Conservation (phyloP, 805 yeast genomes). For the Saturnispora ahearnii region DNA sequence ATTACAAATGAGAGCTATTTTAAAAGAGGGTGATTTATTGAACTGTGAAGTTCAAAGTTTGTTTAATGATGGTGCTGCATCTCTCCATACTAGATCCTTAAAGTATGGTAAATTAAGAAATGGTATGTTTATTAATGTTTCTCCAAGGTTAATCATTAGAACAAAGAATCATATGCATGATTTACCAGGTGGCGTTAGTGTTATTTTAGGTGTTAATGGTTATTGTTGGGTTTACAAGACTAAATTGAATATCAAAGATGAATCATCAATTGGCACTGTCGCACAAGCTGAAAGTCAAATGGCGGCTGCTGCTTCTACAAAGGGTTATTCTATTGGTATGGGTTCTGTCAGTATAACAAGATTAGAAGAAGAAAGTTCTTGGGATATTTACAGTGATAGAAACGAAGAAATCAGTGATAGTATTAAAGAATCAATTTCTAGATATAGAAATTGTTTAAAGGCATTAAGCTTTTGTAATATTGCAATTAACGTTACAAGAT, state of each 20-base stretch:
- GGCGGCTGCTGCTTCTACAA: conserved; percentile 20
- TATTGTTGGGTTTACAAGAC: conserved; percentile 86
- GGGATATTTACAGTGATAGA: conserved; percentile 90
- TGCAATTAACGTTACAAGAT: conserved; percentile 76
- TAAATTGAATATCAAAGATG: conserved; percentile 17
- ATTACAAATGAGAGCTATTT: conserved; percentile 85
- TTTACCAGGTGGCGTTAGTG: conserved; percentile 89
- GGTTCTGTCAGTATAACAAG: conserved; percentile 69
- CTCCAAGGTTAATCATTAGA: conserved; percentile 73
- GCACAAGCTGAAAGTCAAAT: conserved; percentile 32
- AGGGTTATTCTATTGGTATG: conserved; percentile 43
- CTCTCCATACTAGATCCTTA: conserved; percentile 89
- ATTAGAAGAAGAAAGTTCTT: conserved; percentile 76
- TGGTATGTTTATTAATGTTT: conserved; percentile 75
- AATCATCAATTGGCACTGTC: not conserved
- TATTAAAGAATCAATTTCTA: conserved; percentile 63
- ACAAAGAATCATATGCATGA: conserved; percentile 81
- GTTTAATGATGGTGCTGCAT: conserved; percentile 84
- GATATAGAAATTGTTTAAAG: conserved; percentile 77
- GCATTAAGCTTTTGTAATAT: conserved; percentile 79
- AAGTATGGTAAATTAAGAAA: conserved; percentile 93
- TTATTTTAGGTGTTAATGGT: conserved; percentile 91
- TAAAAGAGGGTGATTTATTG: conserved; percentile 91
- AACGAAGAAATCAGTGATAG: conserved; percentile 64
- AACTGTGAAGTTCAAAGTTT: conserved; percentile 94